Evolutionary conservation across 805 yeast genomes (phyloP).

Genomic region (Zygosaccharomyces pseudorouxii): DNA sequence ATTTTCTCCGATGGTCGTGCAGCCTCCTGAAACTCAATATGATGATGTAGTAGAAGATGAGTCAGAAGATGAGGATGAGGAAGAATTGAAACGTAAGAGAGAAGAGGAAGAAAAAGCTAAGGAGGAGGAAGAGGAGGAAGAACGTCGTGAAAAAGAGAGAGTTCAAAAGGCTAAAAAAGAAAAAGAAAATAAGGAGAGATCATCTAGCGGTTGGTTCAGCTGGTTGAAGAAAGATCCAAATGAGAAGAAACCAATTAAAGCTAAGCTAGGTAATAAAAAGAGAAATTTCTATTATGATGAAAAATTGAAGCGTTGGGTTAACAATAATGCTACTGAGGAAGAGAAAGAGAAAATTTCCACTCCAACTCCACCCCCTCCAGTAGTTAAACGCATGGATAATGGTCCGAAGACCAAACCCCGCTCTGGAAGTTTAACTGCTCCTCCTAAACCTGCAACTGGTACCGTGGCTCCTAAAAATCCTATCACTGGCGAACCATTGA

Average conservation of each 20-base stretch:
- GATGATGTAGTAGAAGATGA: conserved; percentile 45
- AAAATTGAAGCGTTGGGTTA: conserved; percentile 81
- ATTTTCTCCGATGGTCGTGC: conserved; percentile 15
- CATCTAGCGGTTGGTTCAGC: conserved; percentile 45
- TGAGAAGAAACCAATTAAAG: conserved; percentile 72
- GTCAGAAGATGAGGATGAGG: conserved; percentile 38
- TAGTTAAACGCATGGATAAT: conserved; percentile 37
- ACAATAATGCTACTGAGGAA: conserved; percentile 59
- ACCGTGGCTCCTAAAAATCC: conserved; percentile 35
- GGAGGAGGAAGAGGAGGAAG: conserved; percentile 24
- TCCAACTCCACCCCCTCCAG: conserved; percentile 64
- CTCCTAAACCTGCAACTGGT: conserved; percentile 21
- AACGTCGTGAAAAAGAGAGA: conserved; percentile 24
- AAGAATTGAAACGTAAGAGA: conserved; percentile 21
- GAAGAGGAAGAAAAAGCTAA: conserved; percentile 22
- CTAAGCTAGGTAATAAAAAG: conserved; percentile 78
- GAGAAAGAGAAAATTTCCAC: conserved; percentile 52
- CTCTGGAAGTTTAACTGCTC: conserved; percentile 22
- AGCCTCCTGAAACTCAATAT: conserved; percentile 41
- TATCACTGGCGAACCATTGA: conserved; percentile 33
- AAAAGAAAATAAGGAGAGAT: conserved; percentile 11
- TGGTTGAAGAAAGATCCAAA: conserved; percentile 61
- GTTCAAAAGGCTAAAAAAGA: conserved; percentile 20
- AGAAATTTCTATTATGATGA: conserved; percentile 71
- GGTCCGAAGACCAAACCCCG: conserved; percentile 37